Evolutionary conservation across 2,329 filamentous ascomycete genomes (phyloP).

Genomic region (Trematosphaeria pertusa): DNA sequence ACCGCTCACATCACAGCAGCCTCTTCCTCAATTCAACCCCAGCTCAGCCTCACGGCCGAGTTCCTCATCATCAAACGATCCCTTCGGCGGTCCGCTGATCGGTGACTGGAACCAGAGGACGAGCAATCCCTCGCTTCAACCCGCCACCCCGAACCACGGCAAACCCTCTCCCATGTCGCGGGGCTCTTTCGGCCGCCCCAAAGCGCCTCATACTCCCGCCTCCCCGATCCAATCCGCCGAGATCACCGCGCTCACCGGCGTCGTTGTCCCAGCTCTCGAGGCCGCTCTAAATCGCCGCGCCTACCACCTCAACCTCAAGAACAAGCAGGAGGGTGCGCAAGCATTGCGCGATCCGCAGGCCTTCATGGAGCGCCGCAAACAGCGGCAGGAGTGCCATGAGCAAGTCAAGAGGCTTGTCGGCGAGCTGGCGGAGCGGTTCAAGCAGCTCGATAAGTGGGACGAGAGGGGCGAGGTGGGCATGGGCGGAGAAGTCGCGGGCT

Average conservation of each 20-base stretch:
- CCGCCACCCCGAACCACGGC: slow-evolving; percentile 16
- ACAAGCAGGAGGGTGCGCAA: slow-evolving; percentile 46
- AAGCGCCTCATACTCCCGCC: slow-evolving; percentile 52
- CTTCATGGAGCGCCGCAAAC: slow-evolving; percentile 39
- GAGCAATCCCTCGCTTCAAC: slow-evolving; percentile 9
- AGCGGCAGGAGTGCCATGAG: slow-evolving; percentile 73
- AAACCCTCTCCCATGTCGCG: slow-evolving; percentile 33
- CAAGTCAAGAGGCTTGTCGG: slow-evolving; percentile 80
- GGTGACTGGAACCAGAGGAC: slow-evolving; percentile 18
- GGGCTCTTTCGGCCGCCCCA: slow-evolving; percentile 39
- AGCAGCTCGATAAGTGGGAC: slow-evolving; percentile 89
- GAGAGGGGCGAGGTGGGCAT: slow-evolving; percentile 88
- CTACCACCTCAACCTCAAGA: slow-evolving; percentile 61
- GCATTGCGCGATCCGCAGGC: slow-evolving; percentile 68
- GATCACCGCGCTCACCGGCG: slow-evolving; percentile 85
- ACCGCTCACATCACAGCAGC: slow-evolving; percentile 29
- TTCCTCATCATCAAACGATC: slow-evolving; percentile 36
- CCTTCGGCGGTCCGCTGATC: slow-evolving; percentile 34
- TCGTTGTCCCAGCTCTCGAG: slow-evolving; percentile 91
- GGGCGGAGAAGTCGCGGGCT: slow-evolving; percentile 87
- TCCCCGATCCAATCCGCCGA: slow-evolving; percentile 68
- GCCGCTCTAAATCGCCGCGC: slow-evolving; percentile 83
- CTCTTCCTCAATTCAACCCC: slow-evolving; percentile 27
- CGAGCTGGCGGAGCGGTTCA: slow-evolving; percentile 82
- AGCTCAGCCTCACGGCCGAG: slow-evolving; percentile 22